These are phyloP conservation scores for Beta macrorhiza DNA, from an alignment of 179 eudicot genomes.

Conservation along the genomic window DNA sequence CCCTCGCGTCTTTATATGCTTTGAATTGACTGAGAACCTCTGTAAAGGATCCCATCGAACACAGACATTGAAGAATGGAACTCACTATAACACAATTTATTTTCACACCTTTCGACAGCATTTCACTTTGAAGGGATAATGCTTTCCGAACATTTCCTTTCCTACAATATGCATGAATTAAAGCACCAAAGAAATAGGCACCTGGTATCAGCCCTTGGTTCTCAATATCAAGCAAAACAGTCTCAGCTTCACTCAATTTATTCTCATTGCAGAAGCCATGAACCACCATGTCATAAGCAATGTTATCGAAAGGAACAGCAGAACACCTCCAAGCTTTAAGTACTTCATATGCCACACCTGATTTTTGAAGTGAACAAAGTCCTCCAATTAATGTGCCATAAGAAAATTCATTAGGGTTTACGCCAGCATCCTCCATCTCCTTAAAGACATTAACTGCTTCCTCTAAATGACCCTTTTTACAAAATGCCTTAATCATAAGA, in stretches of 20 bases:
- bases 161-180: constrained; percentile 60
- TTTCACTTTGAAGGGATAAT: constrained; percentile 38
- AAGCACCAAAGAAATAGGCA: constrained; percentile 40
- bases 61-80: constrained; percentile 56
- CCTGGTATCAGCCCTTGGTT: constrained; percentile 46
- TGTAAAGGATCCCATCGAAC: constrained; percentile 35
- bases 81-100: constrained; percentile 50
- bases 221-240: constrained; percentile 52
- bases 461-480: constrained; percentile 46
- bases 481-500: constrained; percentile 58
- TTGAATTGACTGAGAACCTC: constrained; percentile 47
- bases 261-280: constrained; percentile 61
- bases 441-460: constrained; percentile 41
- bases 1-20: constrained; percentile 34
- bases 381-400: constrained; percentile 52
- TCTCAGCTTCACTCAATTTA: constrained; percentile 57
- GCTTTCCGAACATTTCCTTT: constrained; percentile 44
- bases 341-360: constrained; percentile 44
- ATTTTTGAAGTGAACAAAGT: constrained; percentile 44
- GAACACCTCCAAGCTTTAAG: constrained; percentile 33
- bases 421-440: constrained; percentile 58
- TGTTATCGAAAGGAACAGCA: constrained; percentile 31
- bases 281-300: constrained; percentile 50
- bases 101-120: constrained; percentile 53
- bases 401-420: constrained; percentile 43